phyloP scores from a whole-genome alignment of 1,139 yeast species.

The Diutina siamensis region DNA sequence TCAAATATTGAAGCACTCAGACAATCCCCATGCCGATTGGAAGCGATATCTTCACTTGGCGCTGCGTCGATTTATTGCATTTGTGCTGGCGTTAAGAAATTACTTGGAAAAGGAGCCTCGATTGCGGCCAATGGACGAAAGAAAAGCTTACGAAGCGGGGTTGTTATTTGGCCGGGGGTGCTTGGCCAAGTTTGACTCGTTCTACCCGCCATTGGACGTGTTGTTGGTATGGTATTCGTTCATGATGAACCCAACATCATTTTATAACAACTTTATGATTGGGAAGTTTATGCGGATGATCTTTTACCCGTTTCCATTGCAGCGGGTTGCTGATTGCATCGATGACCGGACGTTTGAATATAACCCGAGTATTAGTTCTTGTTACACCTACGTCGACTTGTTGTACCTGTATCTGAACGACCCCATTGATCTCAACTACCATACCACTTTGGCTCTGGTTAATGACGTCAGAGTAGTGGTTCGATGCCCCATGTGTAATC shows the following conservation, averaged over 20 bases:
- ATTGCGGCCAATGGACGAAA: background rate
- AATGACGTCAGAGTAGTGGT: constrained; percentile 6
- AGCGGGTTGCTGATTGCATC: constrained; percentile 13
- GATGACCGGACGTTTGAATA: constrained; percentile 15
- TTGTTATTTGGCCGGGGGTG: background rate
- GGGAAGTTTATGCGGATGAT: constrained; percentile 15
- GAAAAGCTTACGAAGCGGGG: background rate
- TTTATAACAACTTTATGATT: constrained; percentile 19
- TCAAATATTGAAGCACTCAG: background rate
- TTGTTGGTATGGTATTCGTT: constrained; percentile 31
- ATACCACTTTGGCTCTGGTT: constrained; percentile 4
- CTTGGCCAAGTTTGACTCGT: constrained; percentile 6
- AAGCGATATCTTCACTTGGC: constrained; percentile 19
- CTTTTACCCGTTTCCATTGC: constrained; percentile 19
- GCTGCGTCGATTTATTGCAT: constrained; percentile 19
- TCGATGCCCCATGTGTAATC: constrained; percentile 14
- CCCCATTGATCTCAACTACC: constrained; percentile 4
- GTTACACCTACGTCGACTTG: constrained; percentile 4
- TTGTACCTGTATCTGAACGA: constrained; percentile 4
- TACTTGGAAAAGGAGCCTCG: constrained; percentile 2
- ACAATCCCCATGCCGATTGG: constrained; percentile 13
- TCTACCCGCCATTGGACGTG: constrained; percentile 25
- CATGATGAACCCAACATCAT: constrained; percentile 18
- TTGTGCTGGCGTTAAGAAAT: constrained; percentile 13
- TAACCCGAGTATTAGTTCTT: constrained; percentile 10